phyloP scores from a whole-genome alignment of 768 basidiomycete species.

The Leccinum variicolor region DNA sequence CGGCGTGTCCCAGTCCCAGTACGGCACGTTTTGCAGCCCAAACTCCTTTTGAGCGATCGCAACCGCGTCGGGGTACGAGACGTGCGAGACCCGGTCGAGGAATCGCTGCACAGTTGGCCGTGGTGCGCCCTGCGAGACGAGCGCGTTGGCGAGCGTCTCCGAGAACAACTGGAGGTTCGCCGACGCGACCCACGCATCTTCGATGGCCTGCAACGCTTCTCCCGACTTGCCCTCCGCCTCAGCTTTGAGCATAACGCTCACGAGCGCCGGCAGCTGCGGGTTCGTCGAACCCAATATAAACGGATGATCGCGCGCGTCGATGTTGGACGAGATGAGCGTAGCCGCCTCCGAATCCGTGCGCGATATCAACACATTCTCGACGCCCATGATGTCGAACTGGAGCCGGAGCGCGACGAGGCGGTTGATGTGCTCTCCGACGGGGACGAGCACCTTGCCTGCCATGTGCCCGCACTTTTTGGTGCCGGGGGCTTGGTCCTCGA shows the following conservation, averaged over 20 bases:
- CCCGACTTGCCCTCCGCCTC: conserved; percentile 80
- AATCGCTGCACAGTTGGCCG: conserved; percentile 57
- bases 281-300: conserved; percentile 96
- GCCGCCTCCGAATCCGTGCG: conserved; percentile 98
- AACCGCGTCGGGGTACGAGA: conserved; percentile 67
- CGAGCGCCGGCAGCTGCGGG: conserved; percentile 62
- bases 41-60: conserved; percentile 77
- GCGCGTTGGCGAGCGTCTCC: conserved; percentile 63
- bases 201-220: conserved; percentile 76
- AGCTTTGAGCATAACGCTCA: conserved; percentile 78
- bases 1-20: conserved; percentile 95
- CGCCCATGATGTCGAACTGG: conserved; percentile 98
- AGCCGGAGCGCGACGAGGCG: conserved; percentile 95
- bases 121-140: conserved; percentile 54
- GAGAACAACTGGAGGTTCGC: conserved; percentile 83
- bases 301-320: conserved; percentile 94
- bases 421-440: conserved; percentile 97
- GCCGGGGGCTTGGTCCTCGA: conserved; percentile 97
- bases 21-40: conserved; percentile 68
- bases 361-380: conserved; percentile 89
- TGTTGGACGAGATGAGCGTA: conserved; percentile 93
- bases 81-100: conserved; percentile 55
- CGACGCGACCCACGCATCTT: conserved; percentile 80
- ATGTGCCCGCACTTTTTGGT: conserved; percentile 97
- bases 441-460: conserved; percentile 96